Evolutionary conservation across 129 eudicot species (phyloP).

Genomic region (Mikania micrantha): DNA sequence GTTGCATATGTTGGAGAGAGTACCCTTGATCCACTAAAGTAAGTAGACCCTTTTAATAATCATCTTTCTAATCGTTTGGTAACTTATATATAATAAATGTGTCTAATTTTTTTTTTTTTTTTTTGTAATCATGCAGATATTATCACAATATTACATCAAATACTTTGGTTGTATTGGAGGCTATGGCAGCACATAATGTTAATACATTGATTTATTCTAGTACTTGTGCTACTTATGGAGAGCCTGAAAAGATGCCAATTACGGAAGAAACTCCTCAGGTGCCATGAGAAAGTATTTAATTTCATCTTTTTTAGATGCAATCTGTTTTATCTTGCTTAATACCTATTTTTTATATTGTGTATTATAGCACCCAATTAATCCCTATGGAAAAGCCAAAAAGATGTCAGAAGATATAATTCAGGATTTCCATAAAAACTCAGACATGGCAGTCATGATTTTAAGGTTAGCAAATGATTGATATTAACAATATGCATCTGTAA

Average conservation of each 20-base stretch:
- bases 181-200: constrained; percentile 65
- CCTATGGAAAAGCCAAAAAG: constrained; percentile 84
- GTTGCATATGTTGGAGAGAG: constrained; percentile 96
- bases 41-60: constrained; percentile 7
- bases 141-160: constrained; percentile 92
- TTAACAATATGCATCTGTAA: background rate
- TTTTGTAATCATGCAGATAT: constrained; percentile 39
- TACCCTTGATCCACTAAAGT: constrained; percentile 81
- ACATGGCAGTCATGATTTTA: constrained; percentile 77
- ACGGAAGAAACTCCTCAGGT: constrained; percentile 95
- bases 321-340: background rate
- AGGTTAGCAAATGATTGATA: constrained; percentile 33
- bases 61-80: background rate
- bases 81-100: too few species aligned
- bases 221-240: constrained; percentile 92
- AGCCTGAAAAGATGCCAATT: constrained; percentile 86
- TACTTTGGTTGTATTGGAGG: constrained; percentile 67
- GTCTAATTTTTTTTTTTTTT: background rate
- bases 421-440: constrained; percentile 58
- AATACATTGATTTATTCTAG: constrained; percentile 72
- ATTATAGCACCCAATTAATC: constrained; percentile 62
- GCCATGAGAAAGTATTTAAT: background rate
- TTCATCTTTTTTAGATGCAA: background rate
- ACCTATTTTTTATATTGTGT: background rate
- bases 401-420: constrained; percentile 84